phyloP scores from a whole-genome alignment of 306 rosid genomes.

The Echinosophora koreensis region DNA sequence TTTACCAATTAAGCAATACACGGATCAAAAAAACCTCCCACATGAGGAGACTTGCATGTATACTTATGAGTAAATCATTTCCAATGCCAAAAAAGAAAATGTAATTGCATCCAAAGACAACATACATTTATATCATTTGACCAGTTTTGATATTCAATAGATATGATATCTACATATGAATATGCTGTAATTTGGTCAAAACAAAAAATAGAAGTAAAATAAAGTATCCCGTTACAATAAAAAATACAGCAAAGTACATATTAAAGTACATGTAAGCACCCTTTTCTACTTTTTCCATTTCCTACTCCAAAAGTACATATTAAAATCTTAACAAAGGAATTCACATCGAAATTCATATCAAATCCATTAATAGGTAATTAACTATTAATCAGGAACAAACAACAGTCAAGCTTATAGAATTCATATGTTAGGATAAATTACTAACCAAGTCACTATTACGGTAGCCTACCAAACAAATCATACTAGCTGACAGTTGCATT shows the following conservation, averaged over 20 bases:
- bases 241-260: neutral
- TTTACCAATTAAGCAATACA: neutral
- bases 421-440: too few relatives aligned
- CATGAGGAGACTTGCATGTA: neutral
- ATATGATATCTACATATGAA: slow-evolving; percentile 43
- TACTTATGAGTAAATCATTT: neutral
- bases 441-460: too few relatives aligned
- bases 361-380: too few relatives aligned
- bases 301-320: too few relatives aligned
- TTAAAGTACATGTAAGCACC: too few relatives aligned
- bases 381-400: too few relatives aligned
- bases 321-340: too few relatives aligned
- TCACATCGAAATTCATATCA: too few relatives aligned
- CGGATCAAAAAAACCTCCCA: neutral
- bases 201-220: neutral
- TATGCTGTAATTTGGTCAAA: slow-evolving; percentile 22
- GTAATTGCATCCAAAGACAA: neutral
- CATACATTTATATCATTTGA: slow-evolving; percentile 41
- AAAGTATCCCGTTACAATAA: slow-evolving; percentile 1
- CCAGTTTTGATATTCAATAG: slow-evolving; percentile 28
- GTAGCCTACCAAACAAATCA: too few relatives aligned
- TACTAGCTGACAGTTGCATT: too few relatives aligned
- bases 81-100: slow-evolving; percentile 6
- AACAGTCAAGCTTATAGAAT: too few relatives aligned
- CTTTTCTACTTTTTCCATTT: too few relatives aligned